phyloP scores from a whole-genome alignment of 176 grass and related monocot species.

The Zoysia japonica region DNA sequence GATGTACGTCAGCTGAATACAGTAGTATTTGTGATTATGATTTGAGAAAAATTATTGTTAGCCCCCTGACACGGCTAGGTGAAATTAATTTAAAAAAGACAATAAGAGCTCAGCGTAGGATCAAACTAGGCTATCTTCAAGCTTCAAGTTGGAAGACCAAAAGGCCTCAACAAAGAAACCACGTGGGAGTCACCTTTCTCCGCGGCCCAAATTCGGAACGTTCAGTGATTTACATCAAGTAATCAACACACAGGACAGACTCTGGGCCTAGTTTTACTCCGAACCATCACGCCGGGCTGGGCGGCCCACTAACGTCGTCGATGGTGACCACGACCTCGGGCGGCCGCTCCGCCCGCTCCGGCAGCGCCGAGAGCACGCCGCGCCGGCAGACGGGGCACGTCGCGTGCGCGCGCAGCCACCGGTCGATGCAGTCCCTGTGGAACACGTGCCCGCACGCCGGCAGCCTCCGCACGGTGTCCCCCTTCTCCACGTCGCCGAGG shows the following conservation, averaged over 20 bases:
- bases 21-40: no score
- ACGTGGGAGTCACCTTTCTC: neutral
- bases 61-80: no score
- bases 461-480: constrained; percentile 37
- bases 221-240: neutral
- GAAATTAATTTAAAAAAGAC: no score
- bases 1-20: neutral
- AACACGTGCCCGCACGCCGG: constrained; percentile 57
- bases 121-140: neutral
- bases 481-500: constrained; percentile 45
- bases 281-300: neutral
- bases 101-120: neutral
- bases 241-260: no score
- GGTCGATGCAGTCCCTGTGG: constrained; percentile 52
- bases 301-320: neutral
- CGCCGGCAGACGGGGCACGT: constrained; percentile 59
- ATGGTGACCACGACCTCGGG: constrained; percentile 26
- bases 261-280: neutral
- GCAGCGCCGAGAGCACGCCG: neutral
- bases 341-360: neutral
- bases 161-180: neutral
- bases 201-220: neutral
- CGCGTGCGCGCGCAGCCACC: constrained; percentile 39
- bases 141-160: neutral
- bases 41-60: no score